Base-by-base conservation (phyloP, 257 asterid genomes). In the Rauvolfia tetraphylla region DNA sequence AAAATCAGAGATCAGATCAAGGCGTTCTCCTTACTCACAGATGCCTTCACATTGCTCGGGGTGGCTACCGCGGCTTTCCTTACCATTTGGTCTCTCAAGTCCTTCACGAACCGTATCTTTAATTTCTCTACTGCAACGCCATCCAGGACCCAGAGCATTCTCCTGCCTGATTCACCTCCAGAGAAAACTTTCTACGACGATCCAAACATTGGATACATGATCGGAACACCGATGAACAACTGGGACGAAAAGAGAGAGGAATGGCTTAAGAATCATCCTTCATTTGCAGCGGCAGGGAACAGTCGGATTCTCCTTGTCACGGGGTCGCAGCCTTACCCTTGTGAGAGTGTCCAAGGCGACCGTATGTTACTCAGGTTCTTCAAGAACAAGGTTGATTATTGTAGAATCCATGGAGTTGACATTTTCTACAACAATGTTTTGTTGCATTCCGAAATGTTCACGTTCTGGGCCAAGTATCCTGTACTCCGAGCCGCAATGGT, bases 381-480 rank as follows among this genome's bases (percentile, higher is more conserved):
- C 89, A 94, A 94, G 84, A 94, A 94, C 86, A 94, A 94, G 83
- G 98, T 90, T 41, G 97, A 94, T 39, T 94, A 94, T 83, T 89
- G 97, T 80, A 72, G 98, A 13, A 90, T 95, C 54, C 98, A 94
- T 85, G 90, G 88, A 65, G 84, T 89, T 81, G 98, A 92, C 53
- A 81, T 92, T 25, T 92, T 95, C 90, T 95, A 95, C 88, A 95
- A 95, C 84, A 90, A 86, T 63, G 90, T 87, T 8, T 71, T 92
- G n/a, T 36, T 95, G 2, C 94, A 95, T 67, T 95, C 96, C 2
- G 78, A 84, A 22, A 95, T 95, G 98, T 92, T 83, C 81, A 84
- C 98, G 0, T 95, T 86, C 75, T 95, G 98, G 98, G 98, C 98
- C 11, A 95, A 95, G 74, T 87, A 89, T 76, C 95, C 98, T 14